These are phyloP conservation scores for Linum lewisii DNA, from an alignment of 345 rosid species.

Conservation along the genomic window DNA sequence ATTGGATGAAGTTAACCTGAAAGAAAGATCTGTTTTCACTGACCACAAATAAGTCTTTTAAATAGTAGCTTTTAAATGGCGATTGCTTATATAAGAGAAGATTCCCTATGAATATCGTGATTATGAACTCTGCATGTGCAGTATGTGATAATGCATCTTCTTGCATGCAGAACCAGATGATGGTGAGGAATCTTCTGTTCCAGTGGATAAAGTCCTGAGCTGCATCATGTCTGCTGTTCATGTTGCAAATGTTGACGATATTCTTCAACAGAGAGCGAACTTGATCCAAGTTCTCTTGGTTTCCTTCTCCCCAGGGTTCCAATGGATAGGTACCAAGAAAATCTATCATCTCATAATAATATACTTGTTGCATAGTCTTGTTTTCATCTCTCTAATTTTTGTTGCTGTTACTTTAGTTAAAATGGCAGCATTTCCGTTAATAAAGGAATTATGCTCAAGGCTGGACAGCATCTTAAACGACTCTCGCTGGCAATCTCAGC, in stretches of 20 bases:
- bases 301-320: slow-evolving; percentile 58
- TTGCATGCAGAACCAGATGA: slow-evolving; percentile 45
- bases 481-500: slow-evolving; percentile 23
- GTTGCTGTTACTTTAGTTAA: slow-evolving; percentile 48
- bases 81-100: too few species aligned
- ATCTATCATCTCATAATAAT: slow-evolving; percentile 8
- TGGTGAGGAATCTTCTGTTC: slow-evolving; percentile 37
- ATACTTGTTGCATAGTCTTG: neutral
- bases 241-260: slow-evolving; percentile 47
- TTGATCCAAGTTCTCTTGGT: slow-evolving; percentile 38
- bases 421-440: slow-evolving; percentile 52
- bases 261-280: slow-evolving; percentile 43
- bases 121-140: too few species aligned
- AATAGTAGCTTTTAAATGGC: too few species aligned
- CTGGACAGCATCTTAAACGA: slow-evolving; percentile 32
- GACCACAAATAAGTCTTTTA: neutral
- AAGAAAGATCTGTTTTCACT: too few species aligned
- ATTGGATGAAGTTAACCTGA: too few species aligned
- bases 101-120: too few species aligned
- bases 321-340: slow-evolving; percentile 64
- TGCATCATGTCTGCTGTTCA: slow-evolving; percentile 57
- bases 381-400: slow-evolving; percentile 8
- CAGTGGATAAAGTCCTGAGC: slow-evolving; percentile 58
- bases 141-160: neutral
- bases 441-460: slow-evolving; percentile 67